A percentile compares a stretch with the other conserved stretches of the same genome.
Conservation (phyloP, 1,139 yeast species). For the Lodderomyces metapsilosis region DNA sequence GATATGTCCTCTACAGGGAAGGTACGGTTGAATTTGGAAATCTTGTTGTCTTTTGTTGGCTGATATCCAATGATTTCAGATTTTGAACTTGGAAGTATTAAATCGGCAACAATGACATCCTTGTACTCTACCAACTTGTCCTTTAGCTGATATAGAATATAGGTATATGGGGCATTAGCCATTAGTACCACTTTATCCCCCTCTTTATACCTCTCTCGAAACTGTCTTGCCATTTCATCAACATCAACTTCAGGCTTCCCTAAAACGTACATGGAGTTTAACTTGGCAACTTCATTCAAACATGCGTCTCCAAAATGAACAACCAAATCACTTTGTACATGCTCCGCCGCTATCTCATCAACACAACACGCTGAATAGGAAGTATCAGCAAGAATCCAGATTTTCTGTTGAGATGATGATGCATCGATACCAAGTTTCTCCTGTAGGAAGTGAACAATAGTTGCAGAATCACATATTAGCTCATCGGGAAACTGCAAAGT, state of each 20-base stretch:
- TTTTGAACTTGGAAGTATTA: slow-evolving; percentile 27
- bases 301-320: slow-evolving; percentile 97
- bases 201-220: slow-evolving; percentile 35
- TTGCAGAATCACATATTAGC: slow-evolving; percentile 74
- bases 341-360: slow-evolving; percentile 96
- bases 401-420: slow-evolving; percentile 9
- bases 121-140: slow-evolving; percentile 34
- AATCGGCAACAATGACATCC: slow-evolving; percentile 50
- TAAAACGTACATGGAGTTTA: slow-evolving; percentile 75
- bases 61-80: slow-evolving; percentile 45
- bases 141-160: slow-evolving; percentile 36
- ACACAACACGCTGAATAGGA: slow-evolving; percentile 95
- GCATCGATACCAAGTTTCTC: slow-evolving; percentile 11
- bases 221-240: slow-evolving; percentile 27
- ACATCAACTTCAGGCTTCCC: slow-evolving; percentile 61
- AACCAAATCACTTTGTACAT: slow-evolving; percentile 79
- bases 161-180: slow-evolving; percentile 66
- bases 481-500: slow-evolving; percentile 91
- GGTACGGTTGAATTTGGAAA: slow-evolving; percentile 10
- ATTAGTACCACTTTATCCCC: slow-evolving; percentile 49
- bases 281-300: slow-evolving; percentile 67
- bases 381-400: slow-evolving; percentile 89
- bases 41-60: slow-evolving; percentile 14
- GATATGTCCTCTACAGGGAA: slow-evolving; percentile 25
- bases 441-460: slow-evolving; percentile 55